Conservation (phyloP, 148 eudicot genomes). For the Spergularia bocconei region DNA sequence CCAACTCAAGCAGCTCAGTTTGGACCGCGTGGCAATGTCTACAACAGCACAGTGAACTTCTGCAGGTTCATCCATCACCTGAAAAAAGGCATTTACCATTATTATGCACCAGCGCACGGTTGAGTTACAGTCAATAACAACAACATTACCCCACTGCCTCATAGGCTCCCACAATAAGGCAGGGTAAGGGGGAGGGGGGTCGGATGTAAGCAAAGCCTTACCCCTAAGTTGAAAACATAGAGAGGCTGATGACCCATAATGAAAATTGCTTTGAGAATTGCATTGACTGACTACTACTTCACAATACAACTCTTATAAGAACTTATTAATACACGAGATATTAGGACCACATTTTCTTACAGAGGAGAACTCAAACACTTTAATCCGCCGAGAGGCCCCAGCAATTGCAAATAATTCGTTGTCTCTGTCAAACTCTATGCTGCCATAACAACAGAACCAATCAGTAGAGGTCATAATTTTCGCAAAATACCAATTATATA, state of each 20-base stretch:
- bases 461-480: conserved; percentile 12
- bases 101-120: not conserved
- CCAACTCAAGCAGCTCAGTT: conserved; percentile 93
- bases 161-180: too few relatives aligned
- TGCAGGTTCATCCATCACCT: conserved; percentile 72
- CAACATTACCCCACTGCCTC: too few relatives aligned
- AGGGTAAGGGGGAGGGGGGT: too few relatives aligned
- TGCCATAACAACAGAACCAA: conserved; percentile 35
- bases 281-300: too few relatives aligned
- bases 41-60: conserved; percentile 76
- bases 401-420: conserved; percentile 94
- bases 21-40: conserved; percentile 73
- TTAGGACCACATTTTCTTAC: conserved; percentile 36
- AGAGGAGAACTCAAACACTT: conserved; percentile 80
- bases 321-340: not conserved
- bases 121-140: not conserved
- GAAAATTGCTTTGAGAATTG: too few relatives aligned
- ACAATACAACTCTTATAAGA: too few relatives aligned
- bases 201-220: too few relatives aligned
- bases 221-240: too few relatives aligned
- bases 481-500: not conserved
- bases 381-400: conserved; percentile 90
- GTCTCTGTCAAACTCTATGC: conserved; percentile 97
- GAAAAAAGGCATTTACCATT: conserved; percentile 10
- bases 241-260: too few relatives aligned